These are phyloP conservation scores for Ustilago sp. DNA, from an alignment of 1,284 basidiomycete species.

Conservation along the genomic window DNA sequence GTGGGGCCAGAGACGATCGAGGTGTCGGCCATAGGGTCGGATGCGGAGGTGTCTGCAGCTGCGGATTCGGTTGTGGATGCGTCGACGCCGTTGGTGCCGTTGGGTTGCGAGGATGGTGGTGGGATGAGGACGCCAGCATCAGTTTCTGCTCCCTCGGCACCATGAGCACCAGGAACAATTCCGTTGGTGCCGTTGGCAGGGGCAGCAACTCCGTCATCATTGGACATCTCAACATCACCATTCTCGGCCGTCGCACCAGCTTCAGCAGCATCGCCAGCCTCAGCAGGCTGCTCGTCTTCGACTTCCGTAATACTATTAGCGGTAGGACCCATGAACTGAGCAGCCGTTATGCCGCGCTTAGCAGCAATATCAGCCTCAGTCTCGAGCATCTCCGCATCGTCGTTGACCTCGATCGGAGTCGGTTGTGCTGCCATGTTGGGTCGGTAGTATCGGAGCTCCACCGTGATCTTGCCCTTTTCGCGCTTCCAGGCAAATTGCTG, in stretches of 20 bases:
- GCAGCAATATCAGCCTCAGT: conserved; percentile 38
- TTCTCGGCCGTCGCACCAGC: not conserved
- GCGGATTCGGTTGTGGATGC: not conserved
- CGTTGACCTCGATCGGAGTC: conserved; percentile 14
- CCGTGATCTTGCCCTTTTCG: conserved; percentile 58
- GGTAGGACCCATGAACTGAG: conserved; percentile 40
- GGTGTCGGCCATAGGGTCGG: conserved; percentile 9
- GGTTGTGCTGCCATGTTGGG: conserved; percentile 16
- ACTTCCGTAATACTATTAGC: conserved; percentile 12
- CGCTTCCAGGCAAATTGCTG: conserved; percentile 63
- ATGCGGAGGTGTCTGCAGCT: not conserved
- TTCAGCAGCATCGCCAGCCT: conserved; percentile 6
- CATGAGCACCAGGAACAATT: not conserved
- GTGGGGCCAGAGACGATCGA: conserved; percentile 19
- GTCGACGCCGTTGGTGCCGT: conserved; percentile 13
- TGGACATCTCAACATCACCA: conserved; percentile 38
- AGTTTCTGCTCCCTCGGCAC: not conserved
- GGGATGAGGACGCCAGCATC: conserved; percentile 1
- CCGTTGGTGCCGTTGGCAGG: conserved; percentile 20
- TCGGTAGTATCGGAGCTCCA: conserved; percentile 79
- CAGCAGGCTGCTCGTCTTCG: conserved; percentile 8
- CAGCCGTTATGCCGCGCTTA: conserved; percentile 44
- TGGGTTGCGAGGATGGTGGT: conserved; percentile 30
- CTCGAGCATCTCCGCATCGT: conserved; percentile 43
- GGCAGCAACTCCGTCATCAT: conserved; percentile 10